Evolutionary conservation across 2,329 filamentous ascomycete genomes (phyloP).

Genomic region (Diaporthe australafricana): DNA sequence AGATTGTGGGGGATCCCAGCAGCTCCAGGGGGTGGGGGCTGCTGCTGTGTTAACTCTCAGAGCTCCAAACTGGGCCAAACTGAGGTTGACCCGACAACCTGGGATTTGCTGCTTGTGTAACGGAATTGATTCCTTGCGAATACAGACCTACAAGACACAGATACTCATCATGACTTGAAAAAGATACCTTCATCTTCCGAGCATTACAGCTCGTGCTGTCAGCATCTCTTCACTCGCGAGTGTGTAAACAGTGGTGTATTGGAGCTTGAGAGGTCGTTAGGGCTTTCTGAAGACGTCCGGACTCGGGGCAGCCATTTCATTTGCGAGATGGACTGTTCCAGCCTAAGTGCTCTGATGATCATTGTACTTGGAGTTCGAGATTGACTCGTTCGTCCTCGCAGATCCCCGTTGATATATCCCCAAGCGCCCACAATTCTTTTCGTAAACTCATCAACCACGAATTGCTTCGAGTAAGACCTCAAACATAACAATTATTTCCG

Average conservation of each 20-base stretch:
- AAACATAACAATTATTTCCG: too few species aligned
- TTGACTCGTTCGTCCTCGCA: background rate
- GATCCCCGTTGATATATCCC: too few species aligned
- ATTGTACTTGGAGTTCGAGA: background rate
- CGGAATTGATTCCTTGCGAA: background rate
- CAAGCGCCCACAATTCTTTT: too few species aligned
- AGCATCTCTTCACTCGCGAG: background rate
- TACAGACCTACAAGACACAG: background rate
- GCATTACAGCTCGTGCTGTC: background rate
- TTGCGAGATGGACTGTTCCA: background rate
- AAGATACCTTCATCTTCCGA: background rate
- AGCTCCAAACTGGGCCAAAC: background rate
- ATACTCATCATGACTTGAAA: background rate
- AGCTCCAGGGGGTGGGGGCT: background rate
- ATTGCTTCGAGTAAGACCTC: too few species aligned
- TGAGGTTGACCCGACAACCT: too few species aligned
- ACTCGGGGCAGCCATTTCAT: background rate
- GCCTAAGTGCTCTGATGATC: background rate
- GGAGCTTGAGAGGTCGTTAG: background rate
- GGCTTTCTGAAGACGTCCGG: background rate
- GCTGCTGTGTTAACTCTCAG: background rate
- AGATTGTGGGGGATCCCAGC: conserved; percentile 23
- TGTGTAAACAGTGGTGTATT: background rate
- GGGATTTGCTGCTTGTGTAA: background rate
- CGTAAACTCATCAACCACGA: too few species aligned